Evolutionary conservation across 2,329 filamentous ascomycete genomes (phyloP), one percentile per base, ranked within the genome.

Genomic region (Arthrobotrys musiformis): DNA sequence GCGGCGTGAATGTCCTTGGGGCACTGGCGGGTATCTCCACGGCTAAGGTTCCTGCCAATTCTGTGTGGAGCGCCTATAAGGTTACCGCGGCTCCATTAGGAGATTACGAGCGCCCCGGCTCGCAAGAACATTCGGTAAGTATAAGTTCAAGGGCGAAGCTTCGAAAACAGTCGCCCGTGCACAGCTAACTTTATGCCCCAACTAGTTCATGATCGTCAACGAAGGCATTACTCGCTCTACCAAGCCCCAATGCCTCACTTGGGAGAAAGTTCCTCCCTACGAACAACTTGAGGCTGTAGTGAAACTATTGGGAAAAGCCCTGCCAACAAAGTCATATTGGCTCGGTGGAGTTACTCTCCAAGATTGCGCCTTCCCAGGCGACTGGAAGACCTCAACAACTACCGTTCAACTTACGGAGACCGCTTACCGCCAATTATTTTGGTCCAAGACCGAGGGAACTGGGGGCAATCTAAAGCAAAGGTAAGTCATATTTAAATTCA

Each of bases 161-260:
- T 2, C 9, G 28, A 54, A 54, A 15, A 24, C 17, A 11, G 24
- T 2, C 22, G 24, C 9, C 5, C n/a, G n/a, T n/a, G n/a, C 2
- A 46, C 17, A 2, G 28, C 28, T 56, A 35, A 56, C 50, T 6
- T 19, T 17, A 19, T 30, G 2, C 15, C 9, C 2, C 9, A 9
- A 35, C 0, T 56, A 56, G 50, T 56, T 56, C 28, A 33, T 33
- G 50, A 56, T 56, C 28, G 24, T 56, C 3, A 56, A 35, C 22
- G 50, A 56, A 35, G 50, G 50, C 9, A 7, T 35, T 4, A 13
- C 9, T 35, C 28, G 8, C 26, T 6, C n/a, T 2, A 52, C 2
- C 28, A 56, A 56, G 17, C 50, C 50, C n/a, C 30, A 56, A 56
- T 56, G 50, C 17, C 17, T 56, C 1, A 56, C 50, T 17, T 56